Base-by-base conservation (phyloP, 257 asterid genomes). In the Petrea volubilis region DNA sequence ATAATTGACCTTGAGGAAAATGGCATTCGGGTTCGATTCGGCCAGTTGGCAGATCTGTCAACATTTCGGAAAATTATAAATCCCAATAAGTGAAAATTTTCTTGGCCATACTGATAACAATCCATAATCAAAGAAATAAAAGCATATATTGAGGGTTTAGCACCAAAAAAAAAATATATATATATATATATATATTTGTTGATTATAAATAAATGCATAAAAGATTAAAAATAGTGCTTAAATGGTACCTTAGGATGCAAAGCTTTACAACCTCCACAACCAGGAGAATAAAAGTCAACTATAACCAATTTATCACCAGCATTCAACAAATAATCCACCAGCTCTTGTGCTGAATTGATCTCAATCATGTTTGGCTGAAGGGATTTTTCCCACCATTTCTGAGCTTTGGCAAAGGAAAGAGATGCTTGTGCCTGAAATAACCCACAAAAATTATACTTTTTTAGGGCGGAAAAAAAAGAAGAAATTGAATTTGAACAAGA, bases 211-310 rank as follows among this genome's bases (percentile, higher is more conserved):
- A 44, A 21, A 23, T 47, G 59, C 51, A 56, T 56, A 15, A 14
- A 20, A 17, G 23, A 64, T 27, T 15, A 18, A n/a, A 64, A 17
- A 49, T 49, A 17, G 55, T 7, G 6, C 24, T 4, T 4, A 5
- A 49, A 34, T 21, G 33, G 27, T 76, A 93, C 98, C 96, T 91
- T 93, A 2, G 97, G 97, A 71, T 93, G 96, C 85, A 91, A 76
- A 64, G 97, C 77, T 74, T 85, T 93, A 86, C 98, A 93, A 29
- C 96, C 97, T 3, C 97, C 98, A 87, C 98, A 93, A 15, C 95
- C 97, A 66, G 96, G 98, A 24, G 97, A 93, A 78, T 89, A 93
- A 41, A 93, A 93, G 83, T 87, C 96, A 62, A 93, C 73, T 18
- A 91, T 77, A 38, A 89, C 94, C 85, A 93, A 83, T 78, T 72